Base-by-base conservation (phyloP, 805 yeast genomes). In the Novakomyces olei region DNA sequence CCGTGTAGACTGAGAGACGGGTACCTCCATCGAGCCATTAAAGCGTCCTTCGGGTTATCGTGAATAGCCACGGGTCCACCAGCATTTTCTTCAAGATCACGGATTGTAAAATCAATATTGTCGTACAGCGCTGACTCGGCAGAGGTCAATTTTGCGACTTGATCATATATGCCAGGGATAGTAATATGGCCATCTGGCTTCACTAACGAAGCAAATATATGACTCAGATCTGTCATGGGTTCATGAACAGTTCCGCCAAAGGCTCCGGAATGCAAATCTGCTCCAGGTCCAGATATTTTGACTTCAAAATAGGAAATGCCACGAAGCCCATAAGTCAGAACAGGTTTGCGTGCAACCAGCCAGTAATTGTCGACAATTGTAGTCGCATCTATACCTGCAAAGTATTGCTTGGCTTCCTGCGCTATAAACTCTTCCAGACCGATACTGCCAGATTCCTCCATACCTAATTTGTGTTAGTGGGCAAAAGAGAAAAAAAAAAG, bases 1-100 rank as follows among this genome's bases (percentile, higher is more conserved):
- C 99, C 99, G 56, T 88, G 99, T 42, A 88, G 55, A 2, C 96
- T 83, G 46, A 88, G 63, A 5, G 96, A 80, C 36, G 99, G 99
- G 58, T 64, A 81, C 65, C 99, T 75, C 99, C 99, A 88, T 67
- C 98, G 72, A 56, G 83, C 95, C 76, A 81, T 85, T 47, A 88
- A 66, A 37, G 92, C 81, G 37, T 72, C 74, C 58, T 80, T 72
- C 57, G 80, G 78, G 51, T 65, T 64, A 40, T 69, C 63, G 58
- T 72, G 73, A 38, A 83, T 62, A 24, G 81, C 69, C 29, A 94
- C 81, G 41, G 79, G 52, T 5, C 94, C 73, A 33, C 96, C 95
- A 14, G 85, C 63, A 31, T 95, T 93, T 15, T 67, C 70, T 50
- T 83, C 77, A 52, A 88, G 67, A 44, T 83, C 96, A 25, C 65